Percentiles rank a stretch among this genome's conserved stretches.
Evolutionary conservation across 2,329 filamentous ascomycete genomes (phyloP).

Genomic region (Parafenestella ontariensis): DNA sequence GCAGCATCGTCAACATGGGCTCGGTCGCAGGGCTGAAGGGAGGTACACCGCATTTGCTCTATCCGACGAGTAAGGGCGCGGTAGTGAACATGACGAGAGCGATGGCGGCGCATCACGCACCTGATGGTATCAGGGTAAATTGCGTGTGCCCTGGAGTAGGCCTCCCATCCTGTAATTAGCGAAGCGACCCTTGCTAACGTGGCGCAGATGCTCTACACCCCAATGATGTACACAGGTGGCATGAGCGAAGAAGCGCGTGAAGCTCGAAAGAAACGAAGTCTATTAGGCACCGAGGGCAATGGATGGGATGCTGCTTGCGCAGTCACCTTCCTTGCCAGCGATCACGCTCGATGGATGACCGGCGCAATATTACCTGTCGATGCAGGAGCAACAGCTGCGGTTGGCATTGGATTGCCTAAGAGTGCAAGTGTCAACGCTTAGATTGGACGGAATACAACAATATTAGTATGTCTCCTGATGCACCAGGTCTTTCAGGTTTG

Average conservation of each 20-base stretch:
- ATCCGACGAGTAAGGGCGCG: constrained; percentile 62
- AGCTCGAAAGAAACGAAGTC: constrained; percentile 57
- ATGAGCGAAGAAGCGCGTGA: constrained; percentile 60
- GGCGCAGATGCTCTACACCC: constrained; percentile 59
- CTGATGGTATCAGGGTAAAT: constrained; percentile 61
- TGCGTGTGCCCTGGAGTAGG: constrained; percentile 60
- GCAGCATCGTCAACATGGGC: constrained; percentile 68
- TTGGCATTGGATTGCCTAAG: constrained; percentile 34
- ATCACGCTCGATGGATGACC: constrained; percentile 62
- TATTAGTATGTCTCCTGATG: no score
- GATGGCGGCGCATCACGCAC: constrained; percentile 63
- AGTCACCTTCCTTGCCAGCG: constrained; percentile 60
- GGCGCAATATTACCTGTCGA: constrained; percentile 39
- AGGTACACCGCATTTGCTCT: constrained; percentile 61
- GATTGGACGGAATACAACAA: no score
- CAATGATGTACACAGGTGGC: constrained; percentile 61
- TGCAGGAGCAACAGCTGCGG: constrained; percentile 39
- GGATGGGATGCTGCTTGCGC: constrained; percentile 62
- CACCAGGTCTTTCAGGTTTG: background rate
- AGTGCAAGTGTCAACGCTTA: constrained; percentile 36
- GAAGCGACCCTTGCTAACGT: background rate
- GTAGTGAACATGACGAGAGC: constrained; percentile 64
- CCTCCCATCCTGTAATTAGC: background rate
- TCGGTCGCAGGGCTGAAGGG: constrained; percentile 65
- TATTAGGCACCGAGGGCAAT: constrained; percentile 62